phyloP scores from a whole-genome alignment of 2,329 filamentous ascomycete species.

The Alternaria longipes region DNA sequence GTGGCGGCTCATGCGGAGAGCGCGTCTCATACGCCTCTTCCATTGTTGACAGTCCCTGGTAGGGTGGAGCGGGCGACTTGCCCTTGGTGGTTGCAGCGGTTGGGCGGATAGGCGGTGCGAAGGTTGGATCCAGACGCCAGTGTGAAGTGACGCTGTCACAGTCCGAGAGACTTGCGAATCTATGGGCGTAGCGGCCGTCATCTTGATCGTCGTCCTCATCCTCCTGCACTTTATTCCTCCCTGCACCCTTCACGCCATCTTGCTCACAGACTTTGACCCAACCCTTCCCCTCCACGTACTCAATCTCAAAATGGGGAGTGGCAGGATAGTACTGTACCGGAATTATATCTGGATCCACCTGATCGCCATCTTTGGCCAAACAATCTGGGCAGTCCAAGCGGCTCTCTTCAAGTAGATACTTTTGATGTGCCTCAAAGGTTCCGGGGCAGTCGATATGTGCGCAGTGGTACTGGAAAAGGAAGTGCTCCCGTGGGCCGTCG shows the following conservation, averaged over 20 bases:
- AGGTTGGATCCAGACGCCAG: slow-evolving; percentile 1
- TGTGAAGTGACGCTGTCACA: slow-evolving; percentile 5
- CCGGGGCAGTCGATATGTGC: slow-evolving; percentile 13
- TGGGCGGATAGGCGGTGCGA: background rate
- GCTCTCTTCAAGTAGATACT: slow-evolving; percentile 9
- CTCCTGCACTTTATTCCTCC: background rate
- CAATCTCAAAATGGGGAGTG: background rate
- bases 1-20: background rate
- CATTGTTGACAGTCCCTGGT: background rate
- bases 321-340: background rate
- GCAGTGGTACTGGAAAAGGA: background rate
- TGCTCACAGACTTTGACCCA: background rate
- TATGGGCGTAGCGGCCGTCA: background rate
- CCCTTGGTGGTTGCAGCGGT: background rate
- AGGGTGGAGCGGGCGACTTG: background rate
- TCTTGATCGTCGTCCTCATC: background rate
- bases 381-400: background rate
- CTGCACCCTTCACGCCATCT: background rate
- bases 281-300: background rate
- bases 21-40: background rate
- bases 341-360: background rate
- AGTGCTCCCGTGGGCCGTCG: background rate
- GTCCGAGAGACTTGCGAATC: slow-evolving; percentile 8
- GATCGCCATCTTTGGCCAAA: background rate
- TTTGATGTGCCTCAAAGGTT: background rate